Conservation (phyloP, 2,329 filamentous ascomycete species). For the Corynespora cassiicola region DNA sequence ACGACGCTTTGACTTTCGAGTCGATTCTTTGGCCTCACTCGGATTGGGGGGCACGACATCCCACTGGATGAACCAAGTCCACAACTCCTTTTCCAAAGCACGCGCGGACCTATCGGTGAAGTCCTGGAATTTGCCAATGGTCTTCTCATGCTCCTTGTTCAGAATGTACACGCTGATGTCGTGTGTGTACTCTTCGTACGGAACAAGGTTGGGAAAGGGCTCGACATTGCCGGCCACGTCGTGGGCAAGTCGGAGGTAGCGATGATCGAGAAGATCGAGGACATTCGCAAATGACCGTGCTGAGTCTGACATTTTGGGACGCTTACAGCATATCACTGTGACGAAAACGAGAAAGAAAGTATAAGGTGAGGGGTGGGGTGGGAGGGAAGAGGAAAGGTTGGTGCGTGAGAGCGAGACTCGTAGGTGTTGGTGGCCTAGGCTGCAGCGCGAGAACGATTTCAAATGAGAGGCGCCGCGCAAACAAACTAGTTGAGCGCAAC, state of each 20-base stretch:
- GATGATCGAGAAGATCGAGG: constrained; percentile 37
- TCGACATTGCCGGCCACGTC: constrained; percentile 39
- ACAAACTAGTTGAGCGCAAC: too few relatives aligned
- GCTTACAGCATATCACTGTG: constrained; percentile 1
- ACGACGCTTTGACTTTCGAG: constrained; percentile 28
- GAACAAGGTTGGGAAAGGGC: constrained; percentile 36
- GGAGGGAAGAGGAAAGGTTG: not conserved
- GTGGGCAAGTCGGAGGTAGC: constrained; percentile 32
- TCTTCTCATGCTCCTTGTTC: constrained; percentile 28
- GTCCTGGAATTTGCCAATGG: constrained; percentile 35
- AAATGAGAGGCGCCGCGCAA: too few relatives aligned
- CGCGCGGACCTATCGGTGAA: constrained; percentile 30
- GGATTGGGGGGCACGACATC: constrained; percentile 29
- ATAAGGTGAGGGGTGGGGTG: too few relatives aligned
- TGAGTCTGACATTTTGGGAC: constrained; percentile 27
- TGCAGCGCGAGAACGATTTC: too few relatives aligned
- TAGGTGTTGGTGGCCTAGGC: not conserved
- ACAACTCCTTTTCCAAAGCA: constrained; percentile 29
- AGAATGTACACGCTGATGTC: constrained; percentile 35
- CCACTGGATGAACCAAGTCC: constrained; percentile 43
- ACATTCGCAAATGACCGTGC: constrained; percentile 36
- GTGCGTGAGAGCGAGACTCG: not conserved
- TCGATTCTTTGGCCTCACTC: constrained; percentile 2
- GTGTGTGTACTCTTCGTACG: constrained; percentile 33
- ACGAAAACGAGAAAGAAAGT: constrained; percentile 1